Conservation (phyloP, 2,329 filamentous ascomycete species). For the Trichoderma sp. region DNA sequence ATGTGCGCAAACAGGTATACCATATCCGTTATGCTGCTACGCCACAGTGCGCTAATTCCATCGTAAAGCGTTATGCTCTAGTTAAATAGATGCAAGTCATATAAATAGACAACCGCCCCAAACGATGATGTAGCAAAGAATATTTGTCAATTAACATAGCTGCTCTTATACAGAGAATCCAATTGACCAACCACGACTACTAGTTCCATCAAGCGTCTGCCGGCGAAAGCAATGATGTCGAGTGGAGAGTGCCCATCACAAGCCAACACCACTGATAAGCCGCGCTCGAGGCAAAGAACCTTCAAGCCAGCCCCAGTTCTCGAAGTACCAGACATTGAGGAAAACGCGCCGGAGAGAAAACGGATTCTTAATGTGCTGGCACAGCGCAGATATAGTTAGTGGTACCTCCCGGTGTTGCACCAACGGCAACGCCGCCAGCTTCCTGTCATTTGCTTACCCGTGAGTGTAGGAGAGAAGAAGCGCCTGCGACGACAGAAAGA, state of each 20-base stretch:
- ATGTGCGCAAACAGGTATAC: not conserved
- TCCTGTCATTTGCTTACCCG: not conserved
- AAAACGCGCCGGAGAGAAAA: slow-evolving; percentile 53
- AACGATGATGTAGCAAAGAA: not conserved
- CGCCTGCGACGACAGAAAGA: slow-evolving; percentile 30
- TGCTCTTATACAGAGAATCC: not conserved
- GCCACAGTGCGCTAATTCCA: not conserved
- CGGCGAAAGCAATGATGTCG: not conserved
- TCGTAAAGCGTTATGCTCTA: slow-evolving; percentile 6
- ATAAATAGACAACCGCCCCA: not conserved
- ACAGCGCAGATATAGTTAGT: slow-evolving; percentile 51
- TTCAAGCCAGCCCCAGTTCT: slow-evolving; percentile 42
- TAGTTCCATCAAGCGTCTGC: not conserved
- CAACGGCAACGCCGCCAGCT: not conserved
- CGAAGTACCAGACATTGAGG: slow-evolving; percentile 47
- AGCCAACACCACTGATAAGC: slow-evolving; percentile 20
- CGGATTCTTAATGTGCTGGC: slow-evolving; percentile 53
- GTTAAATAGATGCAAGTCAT: not conserved
- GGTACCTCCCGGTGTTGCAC: not conserved
- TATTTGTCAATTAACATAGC: not conserved
- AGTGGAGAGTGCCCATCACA: not conserved
- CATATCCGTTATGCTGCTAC: not conserved
- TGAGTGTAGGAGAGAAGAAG: slow-evolving; percentile 34
- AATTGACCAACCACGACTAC: too few relatives aligned
- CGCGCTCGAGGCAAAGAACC: slow-evolving; percentile 40